Evolutionary conservation across 352 stramenopile species (phyloP), one percentile per base, ranked within the genome.

Genomic region (Phytophthora lateralis): DNA sequence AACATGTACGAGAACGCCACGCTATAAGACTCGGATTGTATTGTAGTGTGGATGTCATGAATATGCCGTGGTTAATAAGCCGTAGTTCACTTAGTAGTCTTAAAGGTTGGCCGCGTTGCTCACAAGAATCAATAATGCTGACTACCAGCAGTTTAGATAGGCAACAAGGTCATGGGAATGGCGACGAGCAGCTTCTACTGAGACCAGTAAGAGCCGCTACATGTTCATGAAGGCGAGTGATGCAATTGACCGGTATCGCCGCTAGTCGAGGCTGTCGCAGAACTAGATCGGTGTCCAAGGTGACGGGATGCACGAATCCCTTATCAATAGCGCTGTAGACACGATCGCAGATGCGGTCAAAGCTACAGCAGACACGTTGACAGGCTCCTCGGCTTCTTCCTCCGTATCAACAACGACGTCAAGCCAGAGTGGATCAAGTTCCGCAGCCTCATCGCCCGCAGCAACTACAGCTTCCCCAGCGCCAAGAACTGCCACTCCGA

Each of bases 1-100:
- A 77, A 71, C 50, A 44, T 46, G 50, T 75, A 76, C 42, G 60
- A 69, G 45, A 47, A 57, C 24, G 56, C 63, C 24, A 73, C 47
- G 32, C 24, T 67, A 39, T 65, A 60, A 74, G 26, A 15, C 41
- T 30, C 15, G 34, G 30, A 1, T 42, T 50, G 5, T 27, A 42
- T 35, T 7, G 30, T 10, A 17, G 15, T 49, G 26, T 58, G 38
- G 7, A 41, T 57, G 34, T 27, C 18, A 35, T 34, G 24, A n/a
- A 6, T 32, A 11, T 11, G 27, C 4, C 26, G 26, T 30, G 26
- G 2, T 32, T 10, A 7, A 11, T 11, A 32, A 30, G 6, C 27
- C 17, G 34, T 39, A 42, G 1, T 21, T 15, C 2, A 11, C 38
- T 59, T 60, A 51, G 52, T 27, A 27, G 11, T 14, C 6, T 6